A percentile compares a stretch with the other conserved stretches of the same genome.
Evolutionary conservation across 768 basidiomycete genomes (phyloP).

Genomic region (Tephrocybe sp.): DNA sequence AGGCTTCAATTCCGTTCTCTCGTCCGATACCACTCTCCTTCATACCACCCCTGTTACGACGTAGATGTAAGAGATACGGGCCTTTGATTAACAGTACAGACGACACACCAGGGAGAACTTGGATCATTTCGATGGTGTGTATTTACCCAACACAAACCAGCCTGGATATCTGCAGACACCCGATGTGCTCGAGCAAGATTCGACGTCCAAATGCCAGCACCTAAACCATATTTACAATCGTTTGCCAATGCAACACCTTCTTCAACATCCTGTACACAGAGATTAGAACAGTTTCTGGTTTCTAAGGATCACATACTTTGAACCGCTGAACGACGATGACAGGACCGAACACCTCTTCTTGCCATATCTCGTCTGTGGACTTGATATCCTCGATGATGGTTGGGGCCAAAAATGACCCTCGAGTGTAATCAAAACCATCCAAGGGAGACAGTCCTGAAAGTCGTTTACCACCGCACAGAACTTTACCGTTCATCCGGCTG

Average conservation of each 20-base stretch:
- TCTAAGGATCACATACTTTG: conserved; percentile 24
- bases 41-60: conserved; percentile 74
- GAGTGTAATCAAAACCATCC: conserved; percentile 71
- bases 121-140: conserved; percentile 91
- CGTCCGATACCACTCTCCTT: conserved; percentile 87
- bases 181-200: conserved; percentile 77
- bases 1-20: conserved; percentile 84
- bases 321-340: conserved; percentile 66
- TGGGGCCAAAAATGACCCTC: conserved; percentile 78
- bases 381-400: conserved; percentile 68
- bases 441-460: conserved; percentile 61
- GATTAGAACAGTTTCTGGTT: neutral
- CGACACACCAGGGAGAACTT: conserved; percentile 81
- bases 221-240: conserved; percentile 76
- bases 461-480: conserved; percentile 67
- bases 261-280: conserved; percentile 48
- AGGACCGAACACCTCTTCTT: conserved; percentile 85
- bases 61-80: neutral
- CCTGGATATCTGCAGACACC: conserved; percentile 65
- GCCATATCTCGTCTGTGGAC: conserved; percentile 65
- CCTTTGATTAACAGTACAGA: neutral
- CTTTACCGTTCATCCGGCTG: conserved; percentile 41
- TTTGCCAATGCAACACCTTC: conserved; percentile 76
- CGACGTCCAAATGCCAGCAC: conserved; percentile 79
- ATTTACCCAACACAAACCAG: conserved; percentile 86